phyloP scores from a whole-genome alignment of 805 yeast genomes.

The Clavispora carvajalis region DNA sequence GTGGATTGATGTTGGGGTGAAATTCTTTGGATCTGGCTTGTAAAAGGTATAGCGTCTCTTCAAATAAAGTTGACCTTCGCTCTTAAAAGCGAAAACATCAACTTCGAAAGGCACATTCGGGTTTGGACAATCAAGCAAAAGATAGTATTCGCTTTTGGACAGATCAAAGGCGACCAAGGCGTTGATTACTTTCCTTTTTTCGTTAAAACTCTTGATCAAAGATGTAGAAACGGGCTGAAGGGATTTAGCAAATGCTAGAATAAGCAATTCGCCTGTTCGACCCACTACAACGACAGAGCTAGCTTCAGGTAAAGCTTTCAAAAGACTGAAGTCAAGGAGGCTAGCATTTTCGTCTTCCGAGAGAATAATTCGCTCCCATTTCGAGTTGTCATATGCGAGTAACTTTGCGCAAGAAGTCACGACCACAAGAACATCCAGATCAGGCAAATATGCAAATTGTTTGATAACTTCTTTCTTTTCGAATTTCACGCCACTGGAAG shows the following conservation, averaged over 20 bases:
- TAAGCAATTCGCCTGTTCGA: slow-evolving; percentile 37
- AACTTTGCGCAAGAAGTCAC: slow-evolving; percentile 60
- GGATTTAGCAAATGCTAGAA: slow-evolving; percentile 31
- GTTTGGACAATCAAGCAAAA: slow-evolving; percentile 64
- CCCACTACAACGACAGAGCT: slow-evolving; percentile 24
- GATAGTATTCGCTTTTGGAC: slow-evolving; percentile 21
- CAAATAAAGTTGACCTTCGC: slow-evolving; percentile 17
- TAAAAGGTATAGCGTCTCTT: not conserved
- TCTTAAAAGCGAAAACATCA: slow-evolving; percentile 24
- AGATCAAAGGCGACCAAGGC: slow-evolving; percentile 28
- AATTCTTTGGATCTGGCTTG: slow-evolving; percentile 39
- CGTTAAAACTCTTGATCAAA: slow-evolving; percentile 21
- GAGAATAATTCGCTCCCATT: slow-evolving; percentile 5
- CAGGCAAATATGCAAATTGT: slow-evolving; percentile 46
- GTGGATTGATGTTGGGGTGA: slow-evolving; percentile 55
- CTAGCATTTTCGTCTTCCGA: slow-evolving; percentile 13
- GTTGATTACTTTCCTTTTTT: slow-evolving; percentile 46
- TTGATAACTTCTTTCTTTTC: slow-evolving; percentile 54
- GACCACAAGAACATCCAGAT: slow-evolving; percentile 39
- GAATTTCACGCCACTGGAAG: slow-evolving; percentile 20
- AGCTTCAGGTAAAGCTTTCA: slow-evolving; percentile 34
- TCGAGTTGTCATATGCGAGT: slow-evolving; percentile 19
- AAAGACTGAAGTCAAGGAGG: slow-evolving; percentile 37
- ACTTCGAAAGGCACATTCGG: slow-evolving; percentile 50
- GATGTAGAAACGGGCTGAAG: slow-evolving; percentile 20